Conservation (phyloP, 148 eudicot species). For the Vaccinium corymbosum region DNA sequence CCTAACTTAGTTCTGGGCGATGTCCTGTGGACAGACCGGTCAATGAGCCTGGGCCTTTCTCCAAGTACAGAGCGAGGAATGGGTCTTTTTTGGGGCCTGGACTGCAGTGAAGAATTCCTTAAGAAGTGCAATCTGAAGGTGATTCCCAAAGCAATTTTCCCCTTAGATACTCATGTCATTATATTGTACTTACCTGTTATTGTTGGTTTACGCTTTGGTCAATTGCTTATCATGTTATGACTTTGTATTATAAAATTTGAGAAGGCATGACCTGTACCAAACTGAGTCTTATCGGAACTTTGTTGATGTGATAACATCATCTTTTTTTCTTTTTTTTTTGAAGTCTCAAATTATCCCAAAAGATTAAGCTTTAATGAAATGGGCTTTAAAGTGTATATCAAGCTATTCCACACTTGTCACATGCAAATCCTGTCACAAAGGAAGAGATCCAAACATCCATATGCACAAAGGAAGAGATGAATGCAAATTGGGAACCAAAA, state of each 20-base stretch:
- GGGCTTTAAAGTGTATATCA: neutral
- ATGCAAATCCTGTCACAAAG: neutral
- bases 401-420: neutral
- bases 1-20: slow-evolving; percentile 83
- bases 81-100: slow-evolving; percentile 95
- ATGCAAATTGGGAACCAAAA: neutral
- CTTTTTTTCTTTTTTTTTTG: too few relatives aligned
- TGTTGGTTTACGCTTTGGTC: too few relatives aligned
- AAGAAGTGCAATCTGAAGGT: slow-evolving; percentile 72
- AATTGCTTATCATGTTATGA: too few relatives aligned
- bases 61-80: slow-evolving; percentile 88
- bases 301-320: too few relatives aligned
- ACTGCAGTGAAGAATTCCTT: slow-evolving; percentile 79
- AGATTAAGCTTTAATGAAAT: too few relatives aligned
- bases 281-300: too few relatives aligned
- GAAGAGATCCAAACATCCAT: neutral
- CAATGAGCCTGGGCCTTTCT: slow-evolving; percentile 72
- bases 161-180: neutral
- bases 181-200: too few relatives aligned
- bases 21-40: slow-evolving; percentile 94
- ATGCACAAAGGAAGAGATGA: neutral
- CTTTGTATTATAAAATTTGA: too few relatives aligned
- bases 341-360: too few relatives aligned
- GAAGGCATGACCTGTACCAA: too few relatives aligned
- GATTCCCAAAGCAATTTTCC: neutral